Evolutionary conservation across 345 rosid species (phyloP), one percentile per base, ranked within the genome.

Genomic region (Eutrema yunnanense): DNA sequence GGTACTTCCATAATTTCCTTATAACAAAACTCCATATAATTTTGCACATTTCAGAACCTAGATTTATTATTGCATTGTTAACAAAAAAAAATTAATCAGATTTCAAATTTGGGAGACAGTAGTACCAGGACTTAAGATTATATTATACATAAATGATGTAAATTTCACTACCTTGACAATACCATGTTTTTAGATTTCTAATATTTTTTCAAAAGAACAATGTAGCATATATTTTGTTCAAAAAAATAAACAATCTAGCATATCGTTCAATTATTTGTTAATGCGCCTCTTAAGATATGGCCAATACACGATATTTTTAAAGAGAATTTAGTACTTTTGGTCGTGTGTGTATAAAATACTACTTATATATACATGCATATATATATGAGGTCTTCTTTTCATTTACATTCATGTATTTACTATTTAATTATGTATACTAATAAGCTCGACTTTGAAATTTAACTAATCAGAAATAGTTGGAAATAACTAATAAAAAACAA

Each of bases 301-400:
- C 16, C 16, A 16, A 16, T 16, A 16, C 16, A 16, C 16, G 16
- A 16, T 72, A 42, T 11, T 22, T 9, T 46, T 10, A 19, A 62
- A 56, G 27, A 26, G 57, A 46, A 49, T 46, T 43, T 62, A 72
- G 33, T 55, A 65, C 71, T 65, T 64, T 47, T 65, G 71, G 57
- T 64, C 77, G 71, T 67, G 72, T 37, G 69, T 55, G 62, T 72
- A 72, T 71, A 53, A 26, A 72, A 32, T 29, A 71, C 16, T 16
- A 16, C 16, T 61, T 62, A 54, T 50, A 16, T 16, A 51, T 51
- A 60, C 67, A 32, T 56, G 55, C 65, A 44, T n/a, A 70, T 12
- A 70, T 32, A 43, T 12, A 62, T 62, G 30, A 33, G 63, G 48
- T 34, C 47, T 22, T 72, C 29, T 62, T 30, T 72, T 54, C 29